Evolutionary conservation across 2,329 filamentous ascomycete genomes (phyloP).

Genomic region (Diaporthe longicolla): DNA sequence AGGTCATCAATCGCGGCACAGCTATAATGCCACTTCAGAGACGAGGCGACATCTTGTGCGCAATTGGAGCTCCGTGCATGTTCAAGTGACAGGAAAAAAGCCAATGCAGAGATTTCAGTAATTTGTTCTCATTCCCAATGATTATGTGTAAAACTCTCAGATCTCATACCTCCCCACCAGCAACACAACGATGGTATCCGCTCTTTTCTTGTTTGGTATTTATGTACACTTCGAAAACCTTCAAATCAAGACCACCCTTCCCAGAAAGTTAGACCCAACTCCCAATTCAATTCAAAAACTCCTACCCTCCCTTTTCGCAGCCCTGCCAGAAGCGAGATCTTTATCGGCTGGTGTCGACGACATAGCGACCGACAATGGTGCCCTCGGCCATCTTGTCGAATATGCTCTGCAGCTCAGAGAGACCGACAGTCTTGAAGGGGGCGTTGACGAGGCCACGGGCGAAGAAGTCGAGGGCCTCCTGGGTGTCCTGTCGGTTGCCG

Average conservation of each 20-base stretch:
- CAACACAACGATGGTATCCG: background rate
- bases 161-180: background rate
- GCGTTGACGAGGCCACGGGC: conserved; percentile 85
- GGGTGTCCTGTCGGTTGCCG: conserved; percentile 88
- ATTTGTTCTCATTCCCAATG: conserved; percentile 17
- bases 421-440: conserved; percentile 87
- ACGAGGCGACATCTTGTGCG: too few species aligned
- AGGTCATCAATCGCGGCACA: too few species aligned
- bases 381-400: conserved; percentile 81
- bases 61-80: too few species aligned
- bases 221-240: conserved; percentile 13
- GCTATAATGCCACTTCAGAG: too few species aligned
- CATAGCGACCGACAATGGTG: conserved; percentile 83
- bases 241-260: background rate
- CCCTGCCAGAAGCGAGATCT: background rate
- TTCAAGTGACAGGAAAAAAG: too few species aligned
- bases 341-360: conserved; percentile 80
- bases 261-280: background rate
- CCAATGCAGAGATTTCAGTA: background rate
- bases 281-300: conserved; percentile 5
- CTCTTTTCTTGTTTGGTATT: conserved; percentile 30
- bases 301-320: background rate
- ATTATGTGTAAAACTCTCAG: conserved; percentile 7
- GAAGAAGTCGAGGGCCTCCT: conserved; percentile 94
- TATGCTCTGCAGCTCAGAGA: conserved; percentile 85